These are phyloP conservation scores for Chernovozyma sophiae-reginae DNA, from an alignment of 1,139 yeast species.

Conservation along the genomic window DNA sequence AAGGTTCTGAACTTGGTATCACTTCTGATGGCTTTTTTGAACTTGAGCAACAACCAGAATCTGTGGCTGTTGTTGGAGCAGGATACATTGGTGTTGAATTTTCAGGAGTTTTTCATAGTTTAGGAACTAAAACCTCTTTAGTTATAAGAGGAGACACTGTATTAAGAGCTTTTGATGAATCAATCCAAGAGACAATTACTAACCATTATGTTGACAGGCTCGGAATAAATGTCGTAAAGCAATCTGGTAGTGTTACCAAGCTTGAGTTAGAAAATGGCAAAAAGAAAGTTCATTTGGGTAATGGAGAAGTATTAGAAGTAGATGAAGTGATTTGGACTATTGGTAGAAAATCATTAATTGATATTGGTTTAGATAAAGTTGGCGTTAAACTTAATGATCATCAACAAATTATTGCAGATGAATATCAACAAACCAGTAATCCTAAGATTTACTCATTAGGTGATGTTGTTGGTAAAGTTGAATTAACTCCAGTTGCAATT, in stretches of 20 bases:
- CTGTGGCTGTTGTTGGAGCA: conserved; percentile 94
- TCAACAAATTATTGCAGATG: conserved; percentile 71
- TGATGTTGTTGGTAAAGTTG: conserved; percentile 87
- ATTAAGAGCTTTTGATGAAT: conserved; percentile 79
- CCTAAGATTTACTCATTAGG: conserved; percentile 81
- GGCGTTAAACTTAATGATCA: conserved; percentile 61
- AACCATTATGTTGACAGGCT: conserved; percentile 67
- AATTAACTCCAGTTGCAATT: conserved; percentile 96
- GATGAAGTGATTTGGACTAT: conserved; percentile 90
- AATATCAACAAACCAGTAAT: conserved; percentile 77
- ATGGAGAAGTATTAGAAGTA: conserved; percentile 58
- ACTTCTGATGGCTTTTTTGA: conserved; percentile 91
- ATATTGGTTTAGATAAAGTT: conserved; percentile 71
- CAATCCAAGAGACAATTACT: conserved; percentile 76
- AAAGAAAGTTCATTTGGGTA: conserved; percentile 55
- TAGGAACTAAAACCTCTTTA: conserved; percentile 84
- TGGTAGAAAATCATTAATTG: conserved; percentile 78
- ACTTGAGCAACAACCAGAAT: conserved; percentile 76
- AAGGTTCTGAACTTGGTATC: conserved; percentile 80
- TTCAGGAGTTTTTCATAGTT: conserved; percentile 86
- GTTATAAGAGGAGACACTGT: conserved; percentile 89
- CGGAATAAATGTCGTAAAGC: conserved; percentile 78
- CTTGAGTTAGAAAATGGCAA: conserved; percentile 62
- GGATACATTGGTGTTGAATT: conserved; percentile 97
- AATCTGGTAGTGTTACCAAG: conserved; percentile 50